A percentile compares a stretch with the other conserved stretches of the same genome.
Evolutionary conservation across 257 asterid genomes (phyloP).

Genomic region (Euphrasia confusa): DNA sequence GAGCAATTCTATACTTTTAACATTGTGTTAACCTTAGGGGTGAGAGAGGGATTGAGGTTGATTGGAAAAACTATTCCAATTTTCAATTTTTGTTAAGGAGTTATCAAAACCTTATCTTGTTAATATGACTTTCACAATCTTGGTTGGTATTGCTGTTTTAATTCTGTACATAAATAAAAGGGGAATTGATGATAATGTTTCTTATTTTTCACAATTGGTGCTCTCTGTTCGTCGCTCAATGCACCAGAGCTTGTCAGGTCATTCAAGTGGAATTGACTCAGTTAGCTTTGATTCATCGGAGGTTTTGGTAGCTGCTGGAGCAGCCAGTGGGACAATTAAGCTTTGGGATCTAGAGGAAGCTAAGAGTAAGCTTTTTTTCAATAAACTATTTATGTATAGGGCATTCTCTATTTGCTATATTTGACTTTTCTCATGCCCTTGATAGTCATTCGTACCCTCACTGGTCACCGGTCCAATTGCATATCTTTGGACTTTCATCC

Average conservation of each 20-base stretch:
- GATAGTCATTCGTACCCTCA: conserved; percentile 87
- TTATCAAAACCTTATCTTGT: conserved; percentile 11
- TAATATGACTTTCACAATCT: conserved; percentile 13
- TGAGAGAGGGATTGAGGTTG: conserved; percentile 19
- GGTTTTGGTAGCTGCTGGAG: conserved; percentile 94
- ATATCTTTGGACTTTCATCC: conserved; percentile 97
- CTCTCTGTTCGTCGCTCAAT: conserved; percentile 30
- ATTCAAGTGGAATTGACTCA: conserved; percentile 96
- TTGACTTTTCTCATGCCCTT: conserved; percentile 22
- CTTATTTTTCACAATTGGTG: conserved; percentile 14
- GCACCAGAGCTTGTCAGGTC: conserved; percentile 92
- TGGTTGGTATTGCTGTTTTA: conserved; percentile 4
- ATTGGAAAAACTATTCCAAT: neutral
- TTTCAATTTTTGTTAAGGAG: conserved; percentile 7
- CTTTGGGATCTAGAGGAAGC: conserved; percentile 99
- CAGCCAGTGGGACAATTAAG: conserved; percentile 98
- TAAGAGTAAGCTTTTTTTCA: conserved; percentile 56
- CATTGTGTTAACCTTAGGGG: conserved; percentile 9
- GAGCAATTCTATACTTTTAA: conserved; percentile 11
- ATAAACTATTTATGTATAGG: conserved; percentile 15
- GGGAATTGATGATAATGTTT: conserved; percentile 24
- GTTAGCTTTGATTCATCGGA: conserved; percentile 97
- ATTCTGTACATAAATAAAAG: conserved; percentile 8
- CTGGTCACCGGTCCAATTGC: conserved; percentile 98
- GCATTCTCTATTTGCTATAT: conserved; percentile 9